Evolutionary conservation across 225 moss, liverwort and hornwort genomes (phyloP).

Genomic region (Pseudoscleropodium purum): DNA sequence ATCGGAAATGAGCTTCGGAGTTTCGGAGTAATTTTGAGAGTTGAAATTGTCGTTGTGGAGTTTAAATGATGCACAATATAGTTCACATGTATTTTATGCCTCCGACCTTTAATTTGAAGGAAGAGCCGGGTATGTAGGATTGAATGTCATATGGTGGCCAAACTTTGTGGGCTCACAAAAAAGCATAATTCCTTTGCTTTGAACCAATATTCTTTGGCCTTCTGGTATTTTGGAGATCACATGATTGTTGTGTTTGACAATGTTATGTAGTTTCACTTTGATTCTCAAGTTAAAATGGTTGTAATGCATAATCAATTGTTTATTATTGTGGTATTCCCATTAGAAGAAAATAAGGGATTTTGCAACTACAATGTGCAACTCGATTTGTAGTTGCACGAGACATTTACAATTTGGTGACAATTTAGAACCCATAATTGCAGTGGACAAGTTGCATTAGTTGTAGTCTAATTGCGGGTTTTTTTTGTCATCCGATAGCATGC

Average conservation of each 20-base stretch:
- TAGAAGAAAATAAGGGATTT: too few relatives aligned
- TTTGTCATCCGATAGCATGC: too few relatives aligned
- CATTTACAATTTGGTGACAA: too few relatives aligned
- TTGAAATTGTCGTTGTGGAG: background rate
- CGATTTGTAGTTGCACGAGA: too few relatives aligned
- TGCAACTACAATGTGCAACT: too few relatives aligned
- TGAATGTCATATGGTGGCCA: background rate
- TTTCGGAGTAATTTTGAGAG: too few relatives aligned
- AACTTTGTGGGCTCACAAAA: rapidly evolving
- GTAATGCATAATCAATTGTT: background rate
- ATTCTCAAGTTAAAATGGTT: rapidly evolving
- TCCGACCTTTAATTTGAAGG: too few relatives aligned
- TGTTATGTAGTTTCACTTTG: background rate
- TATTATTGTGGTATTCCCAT: rapidly evolving
- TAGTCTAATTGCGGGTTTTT: too few relatives aligned
- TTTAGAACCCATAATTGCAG: too few relatives aligned
- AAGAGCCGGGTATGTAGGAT: too few relatives aligned
- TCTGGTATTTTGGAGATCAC: background rate
- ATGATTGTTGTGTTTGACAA: background rate
- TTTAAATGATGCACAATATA: background rate
- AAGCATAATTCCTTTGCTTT: background rate
- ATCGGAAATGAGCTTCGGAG: too few relatives aligned
- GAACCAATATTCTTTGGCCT: background rate
- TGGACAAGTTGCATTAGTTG: too few relatives aligned
- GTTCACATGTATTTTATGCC: rapidly evolving